Base-by-base conservation (phyloP, 805 yeast species). In the Debaryomyces prosopidis region DNA sequence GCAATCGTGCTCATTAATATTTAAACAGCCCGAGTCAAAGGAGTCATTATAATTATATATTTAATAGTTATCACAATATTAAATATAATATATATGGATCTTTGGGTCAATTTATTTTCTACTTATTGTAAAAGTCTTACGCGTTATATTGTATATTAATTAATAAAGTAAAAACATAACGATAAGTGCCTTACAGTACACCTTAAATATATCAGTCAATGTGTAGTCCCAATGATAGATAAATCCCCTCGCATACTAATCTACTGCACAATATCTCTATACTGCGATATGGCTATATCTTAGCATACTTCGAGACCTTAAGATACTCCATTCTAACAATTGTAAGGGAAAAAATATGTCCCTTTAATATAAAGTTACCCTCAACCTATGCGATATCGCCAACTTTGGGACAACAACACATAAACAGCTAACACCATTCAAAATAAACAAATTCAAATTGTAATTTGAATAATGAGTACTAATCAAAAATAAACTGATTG, bases 381-480 rank as follows among this genome's bases (percentile, higher is more conserved):
- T 81, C 56, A 87, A 75, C 63, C 92, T 78, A 66, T 87, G 94
- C 44, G 89, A 77, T 42, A 81, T 75, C 20, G 98, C 96, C 56
- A 92, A 76, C 63, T 92, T 92, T 43, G 99, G 98, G 37, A 92
- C 79, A 30, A 92, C 96, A 23, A 90, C 96, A 52, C 90, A 74
- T 43, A 91, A 73, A 59, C 97, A 88, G 41, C 92, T 85, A 37
- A 85, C 73, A 4, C 88, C 82, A 66, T 94, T 92, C 55, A 88
- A 75, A 15, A 88, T 70, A 63, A 92, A 94, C 60, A 85, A 76
- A 53, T 81, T 81, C 51, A 89, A 69, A 62, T 89, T 92, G 68
- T 90, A 92, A 60, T 82, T 84, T 14, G 96, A 81, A 65, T 91
- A 94, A 65, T 92, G 98, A 1, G 97, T 91, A 42, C 94, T 82